Evolutionary conservation across 345 rosid species (phyloP), one percentile per base, ranked within the genome.

Genomic region (Lumnitzera racemosa): DNA sequence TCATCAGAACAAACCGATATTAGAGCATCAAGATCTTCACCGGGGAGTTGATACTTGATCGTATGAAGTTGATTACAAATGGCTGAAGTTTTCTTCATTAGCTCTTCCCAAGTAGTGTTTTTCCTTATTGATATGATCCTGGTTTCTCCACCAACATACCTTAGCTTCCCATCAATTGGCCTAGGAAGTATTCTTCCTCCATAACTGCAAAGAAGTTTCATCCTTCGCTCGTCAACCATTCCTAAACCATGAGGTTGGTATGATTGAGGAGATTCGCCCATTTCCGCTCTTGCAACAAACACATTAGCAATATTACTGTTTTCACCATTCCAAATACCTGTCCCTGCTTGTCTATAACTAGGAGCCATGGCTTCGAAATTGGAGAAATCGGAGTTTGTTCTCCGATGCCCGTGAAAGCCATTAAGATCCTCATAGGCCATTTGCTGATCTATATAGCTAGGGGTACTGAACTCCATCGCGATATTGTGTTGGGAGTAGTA

Each of bases 91-190:
- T 87, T 92, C 71, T 59, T 76, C 63, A 81, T 74, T 56, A 92
- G 72, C 51, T 89, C 96, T 2, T 73, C 78, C 78, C 81, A 82
- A 0, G 83, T 73, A 52, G 80, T 65, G 58, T 70, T 60, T 64
- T 76, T 81, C 48, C 83, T 70, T 24, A 89, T 76, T 17, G 91
- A 83, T 67, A 92, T 74, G 36, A 89, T 92, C 49, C 96, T 74
- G 31, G 94, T 89, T 56, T 92, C 98, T 4, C 98, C 98, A 13
- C 96, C 98, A 10, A 78, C 91, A 71, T 89, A 92, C 51, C 96
- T 84, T 58, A 92, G 88, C 75, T 82, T 89, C 59, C 94, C 87
- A 23, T 92, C 96, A 48, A 69, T 75, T 16, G 96, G 96, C 68
- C 98, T 66, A 1, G 94, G 96, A 47, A 92, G 76, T 59, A 92